Base-by-base conservation (phyloP, 2,329 filamentous ascomycete genomes). In the Apiospora rasikravindrae region DNA sequence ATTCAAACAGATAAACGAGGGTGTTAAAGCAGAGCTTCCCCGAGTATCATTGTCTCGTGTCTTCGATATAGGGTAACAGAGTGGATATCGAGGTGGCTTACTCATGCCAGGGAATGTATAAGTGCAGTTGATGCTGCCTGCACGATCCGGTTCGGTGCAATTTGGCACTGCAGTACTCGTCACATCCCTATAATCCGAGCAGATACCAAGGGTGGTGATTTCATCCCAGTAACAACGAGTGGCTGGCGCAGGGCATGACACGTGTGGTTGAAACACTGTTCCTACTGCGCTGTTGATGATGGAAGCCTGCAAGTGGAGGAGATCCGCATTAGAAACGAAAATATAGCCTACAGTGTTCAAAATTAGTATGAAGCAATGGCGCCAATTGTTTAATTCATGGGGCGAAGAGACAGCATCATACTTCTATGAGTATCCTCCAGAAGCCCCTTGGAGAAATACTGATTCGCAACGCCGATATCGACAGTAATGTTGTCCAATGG, bases 401-500 rank as follows among this genome's bases (percentile, higher is more conserved):
- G 13, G 6, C 4, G 16, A 19, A 19, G 19, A 45, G 44, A 19
- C 44, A 22, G 44, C 5, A 22, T 22, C 51, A 29, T 53, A 53
- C 51, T 53, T 53, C 51, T 4, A 16, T 19, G 11, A 13, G 49
- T 10, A 42, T 40, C 26, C 75, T 73, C 29, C 51, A 42, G 29
- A 51, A 69, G 70, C 47, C 19, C 72, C 71, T 22, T 47, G n/a
- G 11, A 72, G 70, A 61, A 75, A 26, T 26, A 53, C 29, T 53
- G 51, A 6, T 53, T 16, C 2, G 51, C 51, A 1, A 29, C 24
- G 2, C 51, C 51, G 2, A 53, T 53, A 7, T 71, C 69, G 26
- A 69, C 40, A 2, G 74, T 72, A 2, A 70, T 57, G 14, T 75
- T 74, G 1, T 53, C 71, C 24, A 75, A n/a, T 4, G 33, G 29